Evolutionary conservation across 495 filamentous ascomycete genomes (phyloP).

Genomic region (Monascus purpureus): DNA sequence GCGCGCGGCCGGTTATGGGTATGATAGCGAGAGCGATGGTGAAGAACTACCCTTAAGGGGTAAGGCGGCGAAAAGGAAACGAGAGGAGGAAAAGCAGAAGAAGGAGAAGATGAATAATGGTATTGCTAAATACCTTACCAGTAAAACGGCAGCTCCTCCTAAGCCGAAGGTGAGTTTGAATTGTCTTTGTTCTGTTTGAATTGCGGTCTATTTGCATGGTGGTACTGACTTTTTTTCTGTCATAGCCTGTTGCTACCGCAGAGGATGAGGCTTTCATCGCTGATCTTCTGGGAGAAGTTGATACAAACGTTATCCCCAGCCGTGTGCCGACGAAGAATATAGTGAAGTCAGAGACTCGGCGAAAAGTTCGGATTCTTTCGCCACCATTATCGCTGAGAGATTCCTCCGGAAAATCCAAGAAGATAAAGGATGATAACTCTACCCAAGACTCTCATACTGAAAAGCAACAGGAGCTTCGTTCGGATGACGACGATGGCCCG

Average conservation of each 20-base stretch:
- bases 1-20: conserved; percentile 23
- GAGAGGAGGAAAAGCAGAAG: conserved; percentile 77
- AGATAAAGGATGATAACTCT: conserved; percentile 30
- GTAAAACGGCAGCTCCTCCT: conserved; percentile 46
- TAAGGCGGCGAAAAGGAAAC: conserved; percentile 72
- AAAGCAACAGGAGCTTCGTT: conserved; percentile 18
- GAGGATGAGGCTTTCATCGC: conserved; percentile 80
- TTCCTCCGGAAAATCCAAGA: conserved; percentile 28
- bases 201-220: conserved; percentile 1
- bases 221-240: conserved; percentile 1
- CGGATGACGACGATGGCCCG: conserved; percentile 42
- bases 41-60: conserved; percentile 49
- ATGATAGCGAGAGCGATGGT: conserved; percentile 59
- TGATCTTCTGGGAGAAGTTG: conserved; percentile 76
- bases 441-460: conserved; percentile 19
- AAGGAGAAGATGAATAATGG: conserved; percentile 77
- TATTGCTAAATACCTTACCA: conserved; percentile 88
- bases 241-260: conserved; percentile 44
- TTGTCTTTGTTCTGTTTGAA: background rate
- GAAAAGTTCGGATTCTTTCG: conserved; percentile 67
- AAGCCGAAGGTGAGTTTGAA: conserved; percentile 59
- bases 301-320: conserved; percentile 58
- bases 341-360: conserved; percentile 57
- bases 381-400: conserved; percentile 44
- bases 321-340: conserved; percentile 42